phyloP scores from a whole-genome alignment of 345 rosid genomes.

The Citrus unshiu region DNA sequence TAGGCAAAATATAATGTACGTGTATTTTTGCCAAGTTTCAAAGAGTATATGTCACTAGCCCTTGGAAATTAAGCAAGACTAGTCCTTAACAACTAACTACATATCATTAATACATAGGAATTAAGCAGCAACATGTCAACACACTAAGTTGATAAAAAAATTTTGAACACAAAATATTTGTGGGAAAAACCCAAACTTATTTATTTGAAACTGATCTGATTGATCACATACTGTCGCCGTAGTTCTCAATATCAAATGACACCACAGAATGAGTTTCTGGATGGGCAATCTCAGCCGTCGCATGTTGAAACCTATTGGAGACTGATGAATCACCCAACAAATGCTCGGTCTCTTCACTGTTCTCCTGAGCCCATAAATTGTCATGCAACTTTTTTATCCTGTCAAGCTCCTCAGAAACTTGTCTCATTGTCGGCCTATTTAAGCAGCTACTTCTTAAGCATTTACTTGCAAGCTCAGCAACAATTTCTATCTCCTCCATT shows the following conservation, averaged over 20 bases:
- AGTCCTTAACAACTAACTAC: too few species aligned
- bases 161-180: too few species aligned
- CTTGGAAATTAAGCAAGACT: too few species aligned
- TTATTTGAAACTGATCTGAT: too few species aligned
- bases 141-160: too few species aligned
- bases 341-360: background rate
- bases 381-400: conserved; percentile 1
- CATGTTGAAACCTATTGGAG: background rate
- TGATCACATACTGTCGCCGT: background rate
- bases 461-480: conserved; percentile 13
- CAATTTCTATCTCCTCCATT: conserved; percentile 19
- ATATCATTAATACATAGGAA: too few species aligned
- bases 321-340: background rate
- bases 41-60: too few species aligned
- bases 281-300: background rate
- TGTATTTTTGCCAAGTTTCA: too few species aligned
- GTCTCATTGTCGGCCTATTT: conserved; percentile 7
- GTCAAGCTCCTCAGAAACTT: background rate
- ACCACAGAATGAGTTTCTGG: background rate
- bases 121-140: too few species aligned
- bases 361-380: background rate
- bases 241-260: background rate
- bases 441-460: conserved; percentile 1
- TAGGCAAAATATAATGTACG: too few species aligned
- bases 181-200: too few species aligned